These are phyloP conservation scores for Gaultheria prostrata DNA, from an alignment of 148 eudicot species.

Conservation along the genomic window DNA sequence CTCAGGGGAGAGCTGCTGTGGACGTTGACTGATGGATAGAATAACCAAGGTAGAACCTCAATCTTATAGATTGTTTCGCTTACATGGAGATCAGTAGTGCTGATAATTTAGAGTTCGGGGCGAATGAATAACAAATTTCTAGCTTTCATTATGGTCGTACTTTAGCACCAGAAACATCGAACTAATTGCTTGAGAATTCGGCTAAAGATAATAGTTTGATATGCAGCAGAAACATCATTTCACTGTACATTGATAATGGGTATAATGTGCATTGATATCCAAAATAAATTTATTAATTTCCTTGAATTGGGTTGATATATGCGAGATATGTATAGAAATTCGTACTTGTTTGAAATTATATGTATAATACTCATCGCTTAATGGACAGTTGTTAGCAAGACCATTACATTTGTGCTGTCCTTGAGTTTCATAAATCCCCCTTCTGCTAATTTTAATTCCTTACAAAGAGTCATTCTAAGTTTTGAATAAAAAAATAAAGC, in stretches of 20 bases:
- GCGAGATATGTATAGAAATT: too few relatives aligned
- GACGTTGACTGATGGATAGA: slow-evolving; percentile 25
- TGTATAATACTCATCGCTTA: too few relatives aligned
- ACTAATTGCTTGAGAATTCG: neutral
- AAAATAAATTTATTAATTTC: too few relatives aligned
- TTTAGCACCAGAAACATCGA: neutral
- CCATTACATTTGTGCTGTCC: neutral
- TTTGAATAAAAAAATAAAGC: too few relatives aligned
- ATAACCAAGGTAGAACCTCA: slow-evolving; percentile 3
- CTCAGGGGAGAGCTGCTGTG: slow-evolving; percentile 41
- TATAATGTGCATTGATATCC: too few relatives aligned
- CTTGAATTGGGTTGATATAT: too few relatives aligned
- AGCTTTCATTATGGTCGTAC: neutral
- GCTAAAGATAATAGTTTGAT: neutral
- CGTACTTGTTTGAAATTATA: too few relatives aligned
- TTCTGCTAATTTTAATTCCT: neutral
- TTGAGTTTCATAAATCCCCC: neutral
- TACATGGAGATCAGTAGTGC: neutral
- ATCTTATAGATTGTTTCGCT: neutral
- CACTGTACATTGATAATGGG: neutral
- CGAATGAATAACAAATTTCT: neutral
- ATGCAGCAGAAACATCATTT: neutral
- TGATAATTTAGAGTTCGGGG: neutral
- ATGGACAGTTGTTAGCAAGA: too few relatives aligned
- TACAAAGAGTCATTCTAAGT: too few relatives aligned